Evolutionary conservation across 192 early-diverging fungal species (phyloP).

Genomic region (Chytriomyces confervae): DNA sequence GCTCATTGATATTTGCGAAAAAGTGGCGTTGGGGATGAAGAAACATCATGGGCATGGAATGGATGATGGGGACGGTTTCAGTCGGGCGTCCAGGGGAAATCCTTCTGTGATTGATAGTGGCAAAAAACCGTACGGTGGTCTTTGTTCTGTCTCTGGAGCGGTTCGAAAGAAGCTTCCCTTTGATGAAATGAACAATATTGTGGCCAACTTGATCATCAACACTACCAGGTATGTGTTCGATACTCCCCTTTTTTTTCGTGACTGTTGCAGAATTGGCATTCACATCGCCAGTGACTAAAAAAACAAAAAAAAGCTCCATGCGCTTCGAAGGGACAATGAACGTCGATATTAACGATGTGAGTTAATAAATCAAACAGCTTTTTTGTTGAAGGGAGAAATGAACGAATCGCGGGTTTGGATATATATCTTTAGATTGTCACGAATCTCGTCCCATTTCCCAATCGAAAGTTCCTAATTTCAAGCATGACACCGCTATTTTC

Average conservation of each 20-base stretch:
- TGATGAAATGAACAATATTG: constrained; percentile 67
- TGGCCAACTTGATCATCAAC: constrained; percentile 62
- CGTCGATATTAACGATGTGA: constrained; percentile 64
- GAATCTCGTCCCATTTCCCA: constrained; percentile 67
- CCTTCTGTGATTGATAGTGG: constrained; percentile 38
- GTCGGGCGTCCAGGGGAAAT: too few relatives aligned
- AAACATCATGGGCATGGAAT: background rate
- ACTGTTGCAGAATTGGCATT: background rate
- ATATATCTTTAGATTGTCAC: constrained; percentile 49
- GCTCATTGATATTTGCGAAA: constrained; percentile 52
- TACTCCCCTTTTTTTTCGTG: background rate
- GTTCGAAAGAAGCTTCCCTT: constrained; percentile 41
- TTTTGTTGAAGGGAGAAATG: too few relatives aligned
- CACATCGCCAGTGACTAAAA: constrained; percentile 30
- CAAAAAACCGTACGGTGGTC: constrained; percentile 30
- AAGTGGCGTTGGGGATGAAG: constrained; percentile 28
- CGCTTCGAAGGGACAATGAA: constrained; percentile 65
- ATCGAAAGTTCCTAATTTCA: constrained; percentile 60
- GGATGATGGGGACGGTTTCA: background rate
- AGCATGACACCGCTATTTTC: constrained; percentile 62
- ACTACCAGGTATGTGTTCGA: constrained; percentile 52
- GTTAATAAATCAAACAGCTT: too few relatives aligned
- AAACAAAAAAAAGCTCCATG: constrained; percentile 41
- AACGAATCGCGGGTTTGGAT: too few relatives aligned
- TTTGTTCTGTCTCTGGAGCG: constrained; percentile 21